Base-by-base conservation (phyloP, 2,329 filamentous ascomycete species). In the Xylaria polymorpha region DNA sequence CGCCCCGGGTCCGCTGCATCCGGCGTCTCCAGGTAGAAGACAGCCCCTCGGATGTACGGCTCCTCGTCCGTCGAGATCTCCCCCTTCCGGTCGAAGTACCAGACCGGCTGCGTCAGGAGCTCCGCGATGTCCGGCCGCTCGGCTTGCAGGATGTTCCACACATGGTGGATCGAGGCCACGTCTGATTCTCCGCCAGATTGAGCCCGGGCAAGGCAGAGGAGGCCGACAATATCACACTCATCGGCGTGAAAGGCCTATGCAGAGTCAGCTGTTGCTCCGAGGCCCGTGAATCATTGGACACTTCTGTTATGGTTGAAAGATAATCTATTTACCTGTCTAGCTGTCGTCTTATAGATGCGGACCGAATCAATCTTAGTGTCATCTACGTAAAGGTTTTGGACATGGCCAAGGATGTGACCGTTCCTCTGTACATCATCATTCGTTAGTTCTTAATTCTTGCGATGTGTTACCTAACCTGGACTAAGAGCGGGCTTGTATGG, bases 21-120 rank as follows among this genome's bases (percentile, higher is more conserved):
- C 12, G 76, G 73, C 9, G 87, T 88, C 83, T 97, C 93, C 4
- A 94, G 83, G 79, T 94, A 97, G 74, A 96, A 88, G 20, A 97
- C 88, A 14, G 88, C 86, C 39, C 91, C 89, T 51, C 86, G 85
- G 74, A 93, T 92, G 81, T 90, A 97, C 66, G 90, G 89, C 64
- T 94, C 88, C 80, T 97, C 86, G 14, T 92, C 93, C 15, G 85
- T 82, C 25, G 89, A 92, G 0, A 88, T 89, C 83, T 97, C 94
- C 12, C 94, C 94, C 83, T 97, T 97, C 64, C 94, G 91, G 81
- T 97, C 94, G 79, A 97, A 95, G 83, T 97, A 96, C 94, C 94
- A 97, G 72, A 94, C 88, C 0, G 94, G 93, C 78, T 90, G 82
- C 0, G 92, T 91, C 62, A 97, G 84, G 6, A 90, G 85, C 79